These are phyloP conservation scores for Penicillium chermesinum DNA, from an alignment of 495 filamentous ascomycete genomes.

Conservation along the genomic window DNA sequence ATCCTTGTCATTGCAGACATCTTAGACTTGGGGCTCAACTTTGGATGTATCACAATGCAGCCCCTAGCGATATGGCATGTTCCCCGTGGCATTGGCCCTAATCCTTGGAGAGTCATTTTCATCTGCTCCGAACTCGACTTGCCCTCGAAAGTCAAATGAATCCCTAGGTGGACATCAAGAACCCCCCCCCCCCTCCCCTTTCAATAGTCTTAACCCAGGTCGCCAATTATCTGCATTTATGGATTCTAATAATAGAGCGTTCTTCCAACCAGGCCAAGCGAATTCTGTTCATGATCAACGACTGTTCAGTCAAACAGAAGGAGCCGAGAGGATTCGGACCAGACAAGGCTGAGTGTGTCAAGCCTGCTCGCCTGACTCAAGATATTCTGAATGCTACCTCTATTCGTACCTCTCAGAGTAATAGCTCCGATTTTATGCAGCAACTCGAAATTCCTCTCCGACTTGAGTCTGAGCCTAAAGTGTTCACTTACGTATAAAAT, in stretches of 20 bases:
- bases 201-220: background rate
- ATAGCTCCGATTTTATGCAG: slow-evolving; percentile 38
- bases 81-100: background rate
- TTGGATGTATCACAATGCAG: too few species aligned
- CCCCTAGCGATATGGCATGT: background rate
- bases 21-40: too few species aligned
- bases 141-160: background rate
- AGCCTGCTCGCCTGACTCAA: too few species aligned
- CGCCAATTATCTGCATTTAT: background rate
- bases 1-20: too few species aligned
- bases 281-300: background rate
- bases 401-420: slow-evolving; percentile 30
- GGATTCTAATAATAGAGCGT: background rate
- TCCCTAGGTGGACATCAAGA: background rate
- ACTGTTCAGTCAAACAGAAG: background rate
- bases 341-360: background rate
- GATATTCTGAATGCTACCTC: too few species aligned
- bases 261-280: background rate
- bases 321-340: background rate
- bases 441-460: slow-evolving; percentile 34
- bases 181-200: too few species aligned
- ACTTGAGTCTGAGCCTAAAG: slow-evolving; percentile 38
- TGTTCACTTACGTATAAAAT: slow-evolving; percentile 45
- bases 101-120: background rate
- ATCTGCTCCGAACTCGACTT: background rate